Conservation (phyloP, 2,329 filamentous ascomycete species). For the Aspergillus bombycis region DNA sequence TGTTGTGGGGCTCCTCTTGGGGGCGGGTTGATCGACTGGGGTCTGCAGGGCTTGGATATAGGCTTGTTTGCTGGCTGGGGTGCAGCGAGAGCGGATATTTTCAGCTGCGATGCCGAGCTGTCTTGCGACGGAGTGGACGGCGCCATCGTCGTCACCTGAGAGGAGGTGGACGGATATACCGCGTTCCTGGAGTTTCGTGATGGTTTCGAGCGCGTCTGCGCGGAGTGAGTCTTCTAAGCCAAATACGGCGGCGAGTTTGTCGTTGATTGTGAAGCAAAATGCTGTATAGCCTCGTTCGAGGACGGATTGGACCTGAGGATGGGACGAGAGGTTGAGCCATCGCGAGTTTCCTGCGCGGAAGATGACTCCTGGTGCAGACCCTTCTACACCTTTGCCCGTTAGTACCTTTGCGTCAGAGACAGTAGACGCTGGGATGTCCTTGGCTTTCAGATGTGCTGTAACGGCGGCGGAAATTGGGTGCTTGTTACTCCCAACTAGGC, state of each 20-base stretch:
- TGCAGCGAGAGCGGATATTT: constrained; percentile 51
- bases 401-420: constrained; percentile 28
- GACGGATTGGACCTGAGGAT: constrained; percentile 36
- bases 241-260: constrained; percentile 50
- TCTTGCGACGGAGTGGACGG: constrained; percentile 54
- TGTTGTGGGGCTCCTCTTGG: constrained; percentile 12
- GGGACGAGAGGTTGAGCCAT: constrained; percentile 40
- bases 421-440: constrained; percentile 14
- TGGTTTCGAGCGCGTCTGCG: constrained; percentile 54
- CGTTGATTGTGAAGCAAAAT: constrained; percentile 60
- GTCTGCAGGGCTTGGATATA: constrained; percentile 47
- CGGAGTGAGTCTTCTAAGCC: constrained; percentile 54
- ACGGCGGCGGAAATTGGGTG: constrained; percentile 60
- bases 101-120: constrained; percentile 42
- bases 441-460: constrained; percentile 41
- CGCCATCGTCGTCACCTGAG: constrained; percentile 58
- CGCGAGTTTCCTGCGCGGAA: constrained; percentile 35
- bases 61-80: constrained; percentile 57
- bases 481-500: constrained; percentile 47
- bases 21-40: constrained; percentile 22
- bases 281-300: constrained; percentile 51
- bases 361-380: constrained; percentile 13
- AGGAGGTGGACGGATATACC: constrained; percentile 58
- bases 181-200: constrained; percentile 54
- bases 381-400: constrained; percentile 37